Evolutionary conservation across 1,284 basidiomycete genomes (phyloP), one percentile per base, ranked within the genome.

Genomic region (Peniophora sp.): DNA sequence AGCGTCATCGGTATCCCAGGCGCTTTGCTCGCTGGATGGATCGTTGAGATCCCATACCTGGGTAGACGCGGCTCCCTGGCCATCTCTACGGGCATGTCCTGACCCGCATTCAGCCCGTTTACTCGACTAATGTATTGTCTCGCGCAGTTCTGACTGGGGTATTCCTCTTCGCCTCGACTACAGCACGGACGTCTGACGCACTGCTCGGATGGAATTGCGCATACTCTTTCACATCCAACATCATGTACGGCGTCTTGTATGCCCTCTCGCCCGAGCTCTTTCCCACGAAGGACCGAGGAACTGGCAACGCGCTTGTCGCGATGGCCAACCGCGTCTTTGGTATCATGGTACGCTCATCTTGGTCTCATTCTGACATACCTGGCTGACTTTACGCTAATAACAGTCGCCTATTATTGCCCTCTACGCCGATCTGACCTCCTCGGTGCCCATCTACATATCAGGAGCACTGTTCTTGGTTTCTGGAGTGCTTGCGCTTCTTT

Each of bases 171-270:
- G 76, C 76, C 36, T 79, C 75, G 35, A 88, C 86, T 34, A 85
- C 82, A 3, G 75, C 84, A 23, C 71, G 76, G 48, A 79, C 74
- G 49, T 82, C 81, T 1, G 70, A 77, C 54, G 74, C 79, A 24
- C 71, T 88, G 34, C 69, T 88, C 20, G 85, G 82, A 24, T 86
- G 82, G 83, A 87, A 87, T 60, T 87, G 83, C 57, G 84, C 78
- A 18, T 84, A 82, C 57, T 74, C 69, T 18, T 79, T 84, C 60
- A 74, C 68, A 55, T 78, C 74, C 57, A 84, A 83, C 59, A 75
- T 83, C 52, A 87, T 88, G 84, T 88, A 86, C 57, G 84, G 82
- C 11, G 79, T 87, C 3, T 63, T 88, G 11, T 88, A 86, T 55
- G 82, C 81, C 18, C 64, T 81, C 46, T 76, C 78, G 14, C 76